Evolutionary conservation across 352 stramenopile species (phyloP).

Genomic region (Pythium dissotocum): DNA sequence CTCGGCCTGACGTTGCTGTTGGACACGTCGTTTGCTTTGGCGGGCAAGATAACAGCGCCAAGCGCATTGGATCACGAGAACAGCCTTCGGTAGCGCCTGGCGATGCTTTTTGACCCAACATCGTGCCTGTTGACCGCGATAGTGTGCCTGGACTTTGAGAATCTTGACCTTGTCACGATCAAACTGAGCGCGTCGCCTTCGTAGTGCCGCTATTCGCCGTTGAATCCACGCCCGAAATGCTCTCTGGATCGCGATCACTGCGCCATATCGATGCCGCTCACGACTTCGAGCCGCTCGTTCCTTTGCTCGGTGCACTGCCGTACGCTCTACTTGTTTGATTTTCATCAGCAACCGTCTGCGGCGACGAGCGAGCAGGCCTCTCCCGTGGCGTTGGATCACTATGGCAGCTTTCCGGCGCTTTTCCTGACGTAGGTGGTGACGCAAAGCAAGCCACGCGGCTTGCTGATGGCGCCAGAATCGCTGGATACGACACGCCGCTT

Average conservation of each 20-base stretch:
- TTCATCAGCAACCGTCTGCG: conserved; percentile 37
- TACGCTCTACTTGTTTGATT: conserved; percentile 33
- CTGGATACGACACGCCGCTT: conserved; percentile 44
- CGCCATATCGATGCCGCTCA: conserved; percentile 28
- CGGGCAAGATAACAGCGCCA: conserved; percentile 51
- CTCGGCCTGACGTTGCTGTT: conserved; percentile 11
- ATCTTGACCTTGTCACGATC: conserved; percentile 63
- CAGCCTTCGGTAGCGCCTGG: conserved; percentile 24
- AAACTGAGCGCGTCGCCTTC: conserved; percentile 53
- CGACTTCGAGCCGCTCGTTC: conserved; percentile 12
- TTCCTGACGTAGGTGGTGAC: conserved; percentile 39
- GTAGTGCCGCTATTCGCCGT: conserved; percentile 34
- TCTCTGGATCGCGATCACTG: conserved; percentile 48
- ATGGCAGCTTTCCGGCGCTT: conserved; percentile 38
- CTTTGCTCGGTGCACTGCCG: conserved; percentile 12
- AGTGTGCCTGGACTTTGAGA: conserved; percentile 54
- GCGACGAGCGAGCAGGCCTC: conserved; percentile 38
- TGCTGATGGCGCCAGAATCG: conserved; percentile 52
- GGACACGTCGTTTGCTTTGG: conserved; percentile 7
- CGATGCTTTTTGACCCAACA: conserved; percentile 28
- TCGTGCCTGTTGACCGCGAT: conserved; percentile 41
- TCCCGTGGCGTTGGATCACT: conserved; percentile 43
- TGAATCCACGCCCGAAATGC: conserved; percentile 44
- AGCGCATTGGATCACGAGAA: conserved; percentile 45
- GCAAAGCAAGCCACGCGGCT: conserved; percentile 48